Conservation (phyloP, 1,284 basidiomycete genomes). For the Fomes fomentarius region DNA sequence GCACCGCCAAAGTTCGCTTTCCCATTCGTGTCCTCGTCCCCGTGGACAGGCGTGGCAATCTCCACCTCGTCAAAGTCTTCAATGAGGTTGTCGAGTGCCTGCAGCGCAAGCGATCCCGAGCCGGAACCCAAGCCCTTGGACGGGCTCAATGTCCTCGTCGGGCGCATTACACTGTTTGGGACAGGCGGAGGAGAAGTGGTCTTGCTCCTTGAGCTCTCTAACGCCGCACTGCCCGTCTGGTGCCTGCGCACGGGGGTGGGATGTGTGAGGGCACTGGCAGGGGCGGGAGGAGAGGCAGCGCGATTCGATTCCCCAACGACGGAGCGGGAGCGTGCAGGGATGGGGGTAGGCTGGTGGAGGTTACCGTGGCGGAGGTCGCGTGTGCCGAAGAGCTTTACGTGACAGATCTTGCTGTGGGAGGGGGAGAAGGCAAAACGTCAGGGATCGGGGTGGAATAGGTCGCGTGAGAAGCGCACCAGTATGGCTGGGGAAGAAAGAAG, state of each 20-base stretch:
- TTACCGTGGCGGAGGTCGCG: conserved; percentile 75
- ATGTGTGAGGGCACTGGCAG: conserved; percentile 21
- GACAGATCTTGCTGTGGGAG: conserved; percentile 68
- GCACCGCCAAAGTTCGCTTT: conserved; percentile 32
- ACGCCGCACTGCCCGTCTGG: conserved; percentile 30
- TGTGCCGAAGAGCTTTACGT: conserved; percentile 72
- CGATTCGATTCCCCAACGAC: conserved; percentile 26
- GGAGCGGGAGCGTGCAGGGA: conserved; percentile 27
- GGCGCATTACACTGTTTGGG: conserved; percentile 25
- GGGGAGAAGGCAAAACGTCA: conserved; percentile 1
- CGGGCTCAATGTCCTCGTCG: conserved; percentile 38
- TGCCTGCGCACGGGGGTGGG: conserved; percentile 36
- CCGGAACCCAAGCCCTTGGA: conserved; percentile 10
- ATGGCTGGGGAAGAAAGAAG: conserved; percentile 47
- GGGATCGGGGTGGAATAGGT: neutral
- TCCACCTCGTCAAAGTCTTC: conserved; percentile 14
- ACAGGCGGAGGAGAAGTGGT: conserved; percentile 29
- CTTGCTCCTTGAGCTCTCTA: conserved; percentile 12
- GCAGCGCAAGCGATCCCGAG: conserved; percentile 22
- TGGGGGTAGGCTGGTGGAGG: conserved; percentile 53
- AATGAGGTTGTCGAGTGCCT: conserved; percentile 10
- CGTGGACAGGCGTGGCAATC: conserved; percentile 2
- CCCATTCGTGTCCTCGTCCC: conserved; percentile 3
- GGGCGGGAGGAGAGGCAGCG: conserved; percentile 22
- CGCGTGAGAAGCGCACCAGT: conserved; percentile 51